Evolutionary conservation across 139 green algal genomes (phyloP).

Genomic region (Ulvella scutata): DNA sequence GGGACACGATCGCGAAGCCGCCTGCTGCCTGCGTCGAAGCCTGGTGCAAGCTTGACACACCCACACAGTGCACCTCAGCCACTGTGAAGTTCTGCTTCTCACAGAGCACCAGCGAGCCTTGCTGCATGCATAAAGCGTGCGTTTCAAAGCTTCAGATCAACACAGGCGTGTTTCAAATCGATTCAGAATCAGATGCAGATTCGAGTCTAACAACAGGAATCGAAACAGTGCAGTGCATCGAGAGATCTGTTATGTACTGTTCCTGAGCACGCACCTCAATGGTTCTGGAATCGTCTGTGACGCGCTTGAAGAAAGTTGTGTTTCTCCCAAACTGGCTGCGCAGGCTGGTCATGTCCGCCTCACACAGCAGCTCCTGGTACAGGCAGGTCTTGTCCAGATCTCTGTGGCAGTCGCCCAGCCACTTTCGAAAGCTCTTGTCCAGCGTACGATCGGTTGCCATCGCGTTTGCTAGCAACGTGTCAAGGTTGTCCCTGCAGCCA

Average conservation of each 20-base stretch:
- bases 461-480: conserved; percentile 31
- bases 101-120: background rate
- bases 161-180: too few relatives aligned
- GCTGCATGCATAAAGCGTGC: background rate
- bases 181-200: too few relatives aligned
- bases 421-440: conserved; percentile 43
- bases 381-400: conserved; percentile 44
- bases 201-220: background rate
- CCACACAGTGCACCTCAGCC: background rate
- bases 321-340: conserved; percentile 17
- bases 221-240: background rate
- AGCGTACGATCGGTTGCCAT: conserved; percentile 28
- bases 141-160: too few relatives aligned
- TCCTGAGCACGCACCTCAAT: background rate
- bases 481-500: conserved; percentile 47
- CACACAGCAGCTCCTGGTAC: conserved; percentile 20
- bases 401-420: conserved; percentile 46
- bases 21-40: background rate
- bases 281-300: conserved; percentile 21
- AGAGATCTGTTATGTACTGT: background rate
- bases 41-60: background rate
- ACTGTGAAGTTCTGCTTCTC: background rate
- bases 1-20: background rate
- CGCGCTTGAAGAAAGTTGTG: conserved; percentile 39
- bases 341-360: background rate